Evolutionary conservation across 2,329 filamentous ascomycete genomes (phyloP).

Genomic region (Geoglossum cookeanum): DNA sequence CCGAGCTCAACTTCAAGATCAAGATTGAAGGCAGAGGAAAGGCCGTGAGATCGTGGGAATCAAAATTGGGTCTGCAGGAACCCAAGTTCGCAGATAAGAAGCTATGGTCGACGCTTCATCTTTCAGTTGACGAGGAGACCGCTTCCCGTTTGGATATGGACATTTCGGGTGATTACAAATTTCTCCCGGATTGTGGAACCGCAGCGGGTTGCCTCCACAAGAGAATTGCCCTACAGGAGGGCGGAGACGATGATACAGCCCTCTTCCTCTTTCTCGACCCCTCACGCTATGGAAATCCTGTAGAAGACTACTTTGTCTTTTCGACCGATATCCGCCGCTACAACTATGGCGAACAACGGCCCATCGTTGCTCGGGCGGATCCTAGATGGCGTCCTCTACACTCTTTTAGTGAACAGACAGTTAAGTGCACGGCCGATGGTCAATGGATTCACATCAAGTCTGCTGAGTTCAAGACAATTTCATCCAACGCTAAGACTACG

Average conservation of each 20-base stretch:
- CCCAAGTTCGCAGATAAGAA: conserved; percentile 21
- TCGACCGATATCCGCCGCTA: conserved; percentile 28
- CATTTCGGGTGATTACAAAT: conserved; percentile 31
- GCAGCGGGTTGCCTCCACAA: conserved; percentile 35
- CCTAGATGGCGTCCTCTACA: conserved; percentile 24
- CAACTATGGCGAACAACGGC: conserved; percentile 27
- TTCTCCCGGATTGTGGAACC: conserved; percentile 37
- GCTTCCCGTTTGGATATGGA: conserved; percentile 17
- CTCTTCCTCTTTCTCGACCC: conserved; percentile 42
- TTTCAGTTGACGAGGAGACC: conserved; percentile 19
- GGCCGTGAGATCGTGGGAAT: conserved; percentile 21
- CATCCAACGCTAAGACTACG: background rate
- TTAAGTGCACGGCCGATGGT: conserved; percentile 15
- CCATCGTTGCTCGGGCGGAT: conserved; percentile 27
- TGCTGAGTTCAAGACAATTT: conserved; percentile 8
- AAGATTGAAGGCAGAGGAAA: conserved; percentile 18
- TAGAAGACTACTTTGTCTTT: conserved; percentile 37
- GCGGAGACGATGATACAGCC: conserved; percentile 9
- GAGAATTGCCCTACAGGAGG: conserved; percentile 11
- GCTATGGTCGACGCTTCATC: conserved; percentile 24
- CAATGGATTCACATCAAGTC: conserved; percentile 11
- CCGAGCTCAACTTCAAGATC: conserved; percentile 19
- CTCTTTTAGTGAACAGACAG: conserved; percentile 8
- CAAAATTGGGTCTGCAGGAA: conserved; percentile 21
- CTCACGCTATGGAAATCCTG: conserved; percentile 25